Evolutionary conservation across 495 filamentous ascomycete species (phyloP), one percentile per base, ranked within the genome.

Genomic region (Xanthoparmelia taractica): DNA sequence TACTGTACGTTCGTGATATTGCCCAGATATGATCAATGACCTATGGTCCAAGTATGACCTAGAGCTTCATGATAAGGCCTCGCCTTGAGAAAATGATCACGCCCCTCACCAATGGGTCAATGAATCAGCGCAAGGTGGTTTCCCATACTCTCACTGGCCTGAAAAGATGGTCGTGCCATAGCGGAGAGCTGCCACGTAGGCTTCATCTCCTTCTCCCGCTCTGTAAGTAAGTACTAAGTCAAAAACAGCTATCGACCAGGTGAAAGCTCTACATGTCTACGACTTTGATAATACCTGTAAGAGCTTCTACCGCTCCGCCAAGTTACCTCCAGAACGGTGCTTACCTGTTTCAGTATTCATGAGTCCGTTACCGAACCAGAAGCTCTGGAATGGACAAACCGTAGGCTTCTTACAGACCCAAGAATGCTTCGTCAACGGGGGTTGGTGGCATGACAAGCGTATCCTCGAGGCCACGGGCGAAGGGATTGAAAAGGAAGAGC

Each of bases 281-380:
- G 94, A 99, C 75, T 99, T 99, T 72, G 94, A 99, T 72, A 97
- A 99, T 70, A 99, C 94, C 45, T 78, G 91, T 95, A 79, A 74
- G 84, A 23, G 68, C 41, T 37, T 41, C 47, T 23, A 47, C 8
- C 17, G 27, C 15, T n/a, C 43, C n/a, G 58, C 54, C 27, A 48
- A n/a, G 34, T 38, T 48, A 20, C 45, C 55, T 12, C 17, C 23
- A 40, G 48, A n/a, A 23, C 18, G 58, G 36, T 25, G 56, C 27
- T 41, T 54, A 58, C 40, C 50, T 15, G 59, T 2, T 50, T 38
- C 66, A 96, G 91, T 99, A 13, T 99, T 99, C 75, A 80, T 86
- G 68, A 94, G 85, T 27, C 94, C 94, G 25, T 78, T 96, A 11
- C 94, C 94, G 0, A 97, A 97, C 67, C 84, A 84, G 2, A 89